These are phyloP conservation scores for Claviceps pazoutovae DNA, from an alignment of 2,329 filamentous ascomycete genomes.

Conservation along the genomic window DNA sequence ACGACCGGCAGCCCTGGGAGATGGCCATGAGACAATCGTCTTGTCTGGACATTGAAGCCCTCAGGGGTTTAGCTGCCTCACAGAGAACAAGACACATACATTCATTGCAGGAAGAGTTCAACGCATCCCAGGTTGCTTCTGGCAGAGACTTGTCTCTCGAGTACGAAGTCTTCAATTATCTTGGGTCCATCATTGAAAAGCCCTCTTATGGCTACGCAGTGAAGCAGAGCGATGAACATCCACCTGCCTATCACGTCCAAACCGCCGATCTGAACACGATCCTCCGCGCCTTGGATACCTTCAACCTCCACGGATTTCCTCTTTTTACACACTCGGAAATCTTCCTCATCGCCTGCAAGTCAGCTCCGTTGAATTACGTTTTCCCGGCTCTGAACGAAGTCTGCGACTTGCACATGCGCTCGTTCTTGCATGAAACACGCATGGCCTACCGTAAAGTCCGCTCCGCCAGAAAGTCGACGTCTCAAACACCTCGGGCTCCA, in stretches of 20 bases:
- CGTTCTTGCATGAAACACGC: background rate
- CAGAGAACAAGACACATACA: background rate
- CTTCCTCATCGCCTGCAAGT: background rate
- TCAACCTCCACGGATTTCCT: background rate
- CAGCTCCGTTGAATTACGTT: background rate
- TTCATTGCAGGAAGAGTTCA: background rate
- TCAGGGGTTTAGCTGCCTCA: background rate
- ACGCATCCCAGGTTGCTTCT: background rate
- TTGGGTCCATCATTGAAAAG: background rate
- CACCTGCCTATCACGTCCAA: background rate
- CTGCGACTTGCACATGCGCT: background rate
- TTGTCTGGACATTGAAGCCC: background rate
- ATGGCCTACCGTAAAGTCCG: background rate
- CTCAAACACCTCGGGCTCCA: background rate
- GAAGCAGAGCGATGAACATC: background rate
- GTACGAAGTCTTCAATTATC: background rate
- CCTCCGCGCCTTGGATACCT: background rate
- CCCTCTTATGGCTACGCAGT: background rate
- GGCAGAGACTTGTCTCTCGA: background rate
- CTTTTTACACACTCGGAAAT: background rate
- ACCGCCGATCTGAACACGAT: background rate
- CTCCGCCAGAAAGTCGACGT: background rate
- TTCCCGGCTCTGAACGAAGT: background rate
- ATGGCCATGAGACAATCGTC: background rate
- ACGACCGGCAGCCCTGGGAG: slow-evolving; percentile 2